Base-by-base conservation (phyloP, 768 basidiomycete species). In the Trametes coccinea region DNA sequence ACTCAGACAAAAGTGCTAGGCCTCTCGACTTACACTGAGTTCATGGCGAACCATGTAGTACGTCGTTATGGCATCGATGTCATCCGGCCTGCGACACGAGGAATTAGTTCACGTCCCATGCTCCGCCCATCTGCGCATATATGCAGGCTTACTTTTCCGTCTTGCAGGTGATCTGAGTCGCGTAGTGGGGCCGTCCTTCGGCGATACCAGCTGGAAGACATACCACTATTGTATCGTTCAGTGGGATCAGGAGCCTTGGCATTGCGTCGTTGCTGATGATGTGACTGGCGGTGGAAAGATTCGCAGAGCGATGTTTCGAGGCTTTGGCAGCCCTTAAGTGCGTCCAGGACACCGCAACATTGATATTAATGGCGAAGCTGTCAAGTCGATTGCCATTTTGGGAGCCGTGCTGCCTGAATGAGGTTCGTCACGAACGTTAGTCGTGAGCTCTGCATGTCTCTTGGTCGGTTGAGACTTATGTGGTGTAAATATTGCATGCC, bases 151-250 rank as follows among this genome's bases (percentile, higher is more conserved):
- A 64, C 60, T 30, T 52, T 31, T 59, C 60, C 33, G 63, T 45
- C 39, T 66, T 70, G 53, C 70, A 59, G 34, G 63, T 69, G 11
- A 68, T 60, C 58, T 72, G 71, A 4, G 65, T 68, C 13, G 63
- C 67, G 9, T 30, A 62, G 40, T 11, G n/a, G 13, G 45, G 43
- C 41, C 14, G 11, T 22, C 39, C 8, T 6, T 52, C 37, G 9
- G 56, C 52, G 16, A 56, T 60, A 1, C 63, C 55, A 5, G 29
- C 50, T 14, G 53, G 68, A 3, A 70, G 31, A 22, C 67, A 66
- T 3, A 72, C 53, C 8, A 70, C 56, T 17, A 56, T 46, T 2
- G 71, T 68, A 33, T 66, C 65, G 41, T 72, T 62, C 1, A 69
- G 56, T 3, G 67, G 66, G 22, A 71, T 39, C n/a, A 67, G 16